Percentiles rank a stretch among this genome's conserved stretches.
Conservation (phyloP, 495 filamentous ascomycete species). For the Podospora bellae-mahoneyi region DNA sequence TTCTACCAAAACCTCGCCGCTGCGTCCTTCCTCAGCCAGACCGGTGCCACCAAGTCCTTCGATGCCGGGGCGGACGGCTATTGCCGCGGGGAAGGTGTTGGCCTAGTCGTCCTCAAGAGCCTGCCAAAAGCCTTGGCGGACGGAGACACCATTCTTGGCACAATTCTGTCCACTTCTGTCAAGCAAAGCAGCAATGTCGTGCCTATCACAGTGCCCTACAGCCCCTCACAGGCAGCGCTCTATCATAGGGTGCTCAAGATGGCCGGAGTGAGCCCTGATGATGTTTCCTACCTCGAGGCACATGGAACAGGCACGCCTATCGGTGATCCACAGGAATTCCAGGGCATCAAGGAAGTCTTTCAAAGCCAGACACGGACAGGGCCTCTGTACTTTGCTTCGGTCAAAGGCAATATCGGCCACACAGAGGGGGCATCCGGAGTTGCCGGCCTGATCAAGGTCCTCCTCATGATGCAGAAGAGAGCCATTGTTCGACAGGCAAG, state of each 20-base stretch:
- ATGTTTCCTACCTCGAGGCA: constrained; percentile 7
- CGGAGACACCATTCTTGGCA: constrained; percentile 51
- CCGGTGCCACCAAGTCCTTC: constrained; percentile 52
- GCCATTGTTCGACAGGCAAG: neutral
- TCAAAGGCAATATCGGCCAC: constrained; percentile 54
- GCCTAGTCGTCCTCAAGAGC: constrained; percentile 51
- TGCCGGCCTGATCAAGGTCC: constrained; percentile 42
- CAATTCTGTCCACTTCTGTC: constrained; percentile 51
- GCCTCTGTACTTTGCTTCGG: constrained; percentile 37
- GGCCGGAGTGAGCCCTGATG: neutral
- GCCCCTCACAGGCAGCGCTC: neutral
- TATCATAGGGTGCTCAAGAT: neutral
- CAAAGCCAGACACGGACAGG: constrained; percentile 21
- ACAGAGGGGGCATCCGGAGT: constrained; percentile 50
- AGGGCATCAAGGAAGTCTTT: neutral
- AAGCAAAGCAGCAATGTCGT: constrained; percentile 47
- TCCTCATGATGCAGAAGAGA: constrained; percentile 19
- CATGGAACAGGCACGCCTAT: constrained; percentile 14
- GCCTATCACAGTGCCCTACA: constrained; percentile 3
- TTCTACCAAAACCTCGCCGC: constrained; percentile 27
- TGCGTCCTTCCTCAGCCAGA: constrained; percentile 34
- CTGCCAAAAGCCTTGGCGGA: constrained; percentile 46
- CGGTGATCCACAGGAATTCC: constrained; percentile 4
- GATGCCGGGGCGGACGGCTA: constrained; percentile 59
- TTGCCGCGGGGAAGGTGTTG: constrained; percentile 56